Evolutionary conservation across 176 grass and related monocot species (phyloP), one percentile per base, ranked within the genome.

Genomic region (Neostapfia colusana): DNA sequence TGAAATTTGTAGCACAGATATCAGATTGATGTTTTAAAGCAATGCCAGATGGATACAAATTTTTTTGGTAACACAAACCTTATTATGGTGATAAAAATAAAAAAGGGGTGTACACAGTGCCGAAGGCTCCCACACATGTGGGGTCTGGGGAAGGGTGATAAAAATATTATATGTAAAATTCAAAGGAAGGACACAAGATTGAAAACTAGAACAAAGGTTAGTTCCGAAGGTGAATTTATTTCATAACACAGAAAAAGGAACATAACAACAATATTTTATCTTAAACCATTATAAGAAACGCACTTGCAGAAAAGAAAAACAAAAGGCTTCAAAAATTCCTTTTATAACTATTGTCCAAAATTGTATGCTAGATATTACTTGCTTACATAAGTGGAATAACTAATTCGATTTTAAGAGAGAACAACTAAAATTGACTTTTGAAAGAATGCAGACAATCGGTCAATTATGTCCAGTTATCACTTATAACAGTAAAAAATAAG

Each of bases 1-100:
- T 61, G 45, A 34, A 67, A 41, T 72, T 72, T 72, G 67, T 18
- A 41, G n/a, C 14, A 82, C 71, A 77, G 3, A 25, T 44, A 72
- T 60, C 63, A 81, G 17, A 65, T 72, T 41, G 1, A 27, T 40
- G 46, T 72, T 53, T n/a, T 53, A 63, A 75, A 81, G 55, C 5
- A 55, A 50, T 76, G 21, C 59, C 48, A 61, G 10, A 31, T 11
- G 38, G 34, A 64, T 65, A 23, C 0, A 23, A 38, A n/a, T 2
- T 39, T 77, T 23, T 25, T 24, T 61, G 31, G 24, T 75, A 74
- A 41, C 23, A 61, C 56, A 25, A 66, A 57, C 20, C 58, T 85
- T 40, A 57, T 41, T 24, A 76, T 24, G 21, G 24, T 63, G 43
- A 70, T n/a, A 49, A 82, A 62, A n/a, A n/a, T n/a, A n/a, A n/a